A percentile compares a stretch with the other conserved stretches of the same genome.
Evolutionary conservation across 345 rosid genomes (phyloP).

Genomic region (Populus davidiana): DNA sequence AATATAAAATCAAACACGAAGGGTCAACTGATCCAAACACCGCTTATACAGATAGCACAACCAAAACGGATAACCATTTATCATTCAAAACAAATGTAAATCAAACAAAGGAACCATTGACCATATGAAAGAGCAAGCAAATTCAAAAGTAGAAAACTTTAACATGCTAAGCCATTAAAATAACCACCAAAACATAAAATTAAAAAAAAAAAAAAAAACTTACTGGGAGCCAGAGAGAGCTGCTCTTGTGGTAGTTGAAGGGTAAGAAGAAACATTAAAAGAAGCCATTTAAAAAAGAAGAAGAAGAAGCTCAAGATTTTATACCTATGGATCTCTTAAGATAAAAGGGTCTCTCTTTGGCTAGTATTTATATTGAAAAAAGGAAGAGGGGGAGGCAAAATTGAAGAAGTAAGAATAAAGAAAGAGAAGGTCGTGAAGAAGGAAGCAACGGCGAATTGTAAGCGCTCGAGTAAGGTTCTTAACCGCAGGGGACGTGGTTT

Average conservation of each 20-base stretch:
- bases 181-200: background rate
- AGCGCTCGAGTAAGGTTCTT: background rate
- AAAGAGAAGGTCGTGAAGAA: background rate
- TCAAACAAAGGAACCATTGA: background rate
- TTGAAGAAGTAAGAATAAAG: background rate
- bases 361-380: background rate
- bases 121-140: background rate
- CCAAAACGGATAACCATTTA: background rate
- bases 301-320: background rate
- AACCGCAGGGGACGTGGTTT: conserved; percentile 1
- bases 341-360: background rate
- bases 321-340: background rate
- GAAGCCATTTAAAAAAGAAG: conserved; percentile 1
- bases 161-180: background rate
- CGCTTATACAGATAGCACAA: background rate
- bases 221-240: conserved; percentile 10
- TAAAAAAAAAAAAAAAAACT: background rate
- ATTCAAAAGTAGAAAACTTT: background rate
- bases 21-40: background rate
- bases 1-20: background rate
- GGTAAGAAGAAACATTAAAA: conserved; percentile 11
- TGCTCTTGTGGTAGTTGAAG: conserved; percentile 17
- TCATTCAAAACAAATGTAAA: background rate
- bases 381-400: background rate
- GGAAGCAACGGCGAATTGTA: conserved; percentile 6